A percentile compares a stretch with the other conserved stretches of the same genome.
These are phyloP conservation scores for Dothistroma pini DNA, from an alignment of 2,329 filamentous ascomycete species.

Conservation along the genomic window DNA sequence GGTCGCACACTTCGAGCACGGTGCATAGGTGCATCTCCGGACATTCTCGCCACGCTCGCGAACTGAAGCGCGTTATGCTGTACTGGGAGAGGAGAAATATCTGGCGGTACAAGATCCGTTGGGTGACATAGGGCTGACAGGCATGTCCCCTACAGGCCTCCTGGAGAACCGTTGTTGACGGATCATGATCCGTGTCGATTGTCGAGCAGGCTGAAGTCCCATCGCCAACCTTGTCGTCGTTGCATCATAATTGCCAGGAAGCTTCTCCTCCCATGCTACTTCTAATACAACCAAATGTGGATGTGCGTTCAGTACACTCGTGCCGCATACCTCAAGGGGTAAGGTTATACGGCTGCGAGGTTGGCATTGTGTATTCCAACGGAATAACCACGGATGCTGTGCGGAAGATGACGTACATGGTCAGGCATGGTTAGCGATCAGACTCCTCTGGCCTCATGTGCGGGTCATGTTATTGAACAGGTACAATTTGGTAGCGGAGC, in stretches of 20 bases:
- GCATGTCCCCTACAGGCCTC: background rate
- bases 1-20: background rate
- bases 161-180: background rate
- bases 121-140: background rate
- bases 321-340: background rate
- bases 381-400: background rate
- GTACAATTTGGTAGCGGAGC: background rate
- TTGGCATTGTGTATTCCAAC: background rate
- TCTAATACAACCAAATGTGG: conserved; percentile 1
- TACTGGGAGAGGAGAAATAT: background rate
- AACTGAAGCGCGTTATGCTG: background rate
- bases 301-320: background rate
- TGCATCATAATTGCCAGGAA: background rate
- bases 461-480: background rate
- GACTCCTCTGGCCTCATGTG: background rate
- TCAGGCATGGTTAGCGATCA: background rate
- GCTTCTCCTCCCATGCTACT: background rate
- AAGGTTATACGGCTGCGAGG: background rate
- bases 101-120: background rate
- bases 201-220: background rate
- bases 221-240: background rate
- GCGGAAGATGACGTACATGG: background rate
- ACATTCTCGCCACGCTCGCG: background rate
- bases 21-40: background rate
- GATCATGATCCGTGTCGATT: background rate